Evolutionary conservation across 306 rosid species (phyloP).

Genomic region (cucumber (Cucumis sativus)): Cucumber_9930_V3 NC_026657.2:28578001-28578500

Average conservation of each 20-base stretch:
- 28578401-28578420: slow-evolving; percentile 71
- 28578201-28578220: slow-evolving; percentile 95
- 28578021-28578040: slow-evolving; percentile 99
- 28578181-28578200: slow-evolving; percentile 99
- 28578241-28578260: slow-evolving; percentile 95
- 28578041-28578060: slow-evolving; percentile 95
- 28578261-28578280: slow-evolving; percentile 85
- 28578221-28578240: slow-evolving; percentile 88
- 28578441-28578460: slow-evolving; percentile 30
- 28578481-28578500: background rate
- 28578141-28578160: background rate
- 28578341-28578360: slow-evolving; percentile 78
- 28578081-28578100: slow-evolving; percentile 90
- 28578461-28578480: background rate
- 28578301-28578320: slow-evolving; percentile 88
- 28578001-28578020: slow-evolving; percentile 89
- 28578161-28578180: background rate
- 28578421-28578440: slow-evolving; percentile 64
- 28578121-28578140: background rate
- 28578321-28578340: slow-evolving; percentile 78
- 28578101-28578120: slow-evolving; percentile 12
- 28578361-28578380: slow-evolving; percentile 87
- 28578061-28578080: slow-evolving; percentile 83
- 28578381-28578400: slow-evolving; percentile 91
- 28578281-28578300: slow-evolving; percentile 71